phyloP scores from a whole-genome alignment of 805 yeast species.

The Zygosaccharomyces rouxii region DNA sequence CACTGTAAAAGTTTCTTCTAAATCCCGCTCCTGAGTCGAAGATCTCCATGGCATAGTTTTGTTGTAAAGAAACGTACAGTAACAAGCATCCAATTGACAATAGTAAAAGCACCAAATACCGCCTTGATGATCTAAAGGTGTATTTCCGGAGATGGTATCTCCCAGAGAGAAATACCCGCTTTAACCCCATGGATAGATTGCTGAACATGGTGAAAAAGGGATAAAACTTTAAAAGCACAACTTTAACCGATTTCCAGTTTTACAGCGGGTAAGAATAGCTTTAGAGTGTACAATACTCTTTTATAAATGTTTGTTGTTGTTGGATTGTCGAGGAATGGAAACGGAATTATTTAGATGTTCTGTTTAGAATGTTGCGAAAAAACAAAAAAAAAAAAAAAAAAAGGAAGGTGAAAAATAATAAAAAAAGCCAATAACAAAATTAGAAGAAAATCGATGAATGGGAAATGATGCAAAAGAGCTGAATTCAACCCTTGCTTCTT shows the following conservation, averaged over 20 bases:
- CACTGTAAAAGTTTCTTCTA: conserved; percentile 5
- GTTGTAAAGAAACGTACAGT: background rate
- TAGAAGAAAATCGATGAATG: background rate
- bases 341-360: too few species aligned
- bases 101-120: background rate
- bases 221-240: background rate
- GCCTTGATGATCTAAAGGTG: conserved; percentile 1
- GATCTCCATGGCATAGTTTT: background rate
- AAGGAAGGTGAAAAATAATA: background rate
- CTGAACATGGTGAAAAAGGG: background rate
- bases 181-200: background rate
- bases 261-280: too few species aligned
- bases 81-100: background rate
- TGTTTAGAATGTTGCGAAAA: too few species aligned
- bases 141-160: conserved; percentile 2
- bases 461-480: too few species aligned
- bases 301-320: too few species aligned
- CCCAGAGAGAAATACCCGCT: background rate
- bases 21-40: background rate
- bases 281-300: too few species aligned
- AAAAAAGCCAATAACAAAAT: background rate
- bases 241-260: background rate
- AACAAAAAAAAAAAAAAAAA: background rate
- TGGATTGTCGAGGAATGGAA: too few species aligned
- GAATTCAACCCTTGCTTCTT: too few species aligned